Base-by-base conservation (phyloP, 148 eudicot genomes). In the Camellia lanceoleosa region DNA sequence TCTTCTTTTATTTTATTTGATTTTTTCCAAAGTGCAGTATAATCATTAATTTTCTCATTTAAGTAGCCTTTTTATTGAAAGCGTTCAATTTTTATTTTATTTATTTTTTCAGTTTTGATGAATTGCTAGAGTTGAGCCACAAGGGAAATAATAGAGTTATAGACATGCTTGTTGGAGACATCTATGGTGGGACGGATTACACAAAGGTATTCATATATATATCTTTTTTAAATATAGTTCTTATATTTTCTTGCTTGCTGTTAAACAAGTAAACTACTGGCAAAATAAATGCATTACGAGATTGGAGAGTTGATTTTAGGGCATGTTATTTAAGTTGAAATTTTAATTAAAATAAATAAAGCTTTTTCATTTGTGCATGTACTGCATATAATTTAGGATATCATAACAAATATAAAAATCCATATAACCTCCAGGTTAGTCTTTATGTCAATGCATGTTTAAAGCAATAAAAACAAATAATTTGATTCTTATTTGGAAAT, bases 101-200 rank as follows among this genome's bases (percentile, higher is more conserved):
- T 71, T 60, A 61, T 6, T 60, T 16, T 74, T 82, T 77, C 90
- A 95, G 98, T 83, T 95, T 95, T 83, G 98, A 95, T 84, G 98
- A 91, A 77, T 86, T 95, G 88, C 89, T 95, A 80, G 92, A 95
- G 79, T 73, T 95, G 91, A 95, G 98, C 82, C 95, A 81, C 68
- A 80, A 62, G 42, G 98, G 98, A 77, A 90, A 95, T 79, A 95
- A 95, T 83, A 85, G 94, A 86, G 91, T 80, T 78, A 90, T 95
- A 81, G 98, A 95, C 88, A 95, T 95, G 98, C 97, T 95, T 80
- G 98, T 95, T 76, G 94, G 98, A 83, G 98, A 95, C 84, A 95
- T 95, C 61, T 92, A 87, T 83, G 98, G 97, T 72, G 97, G 95
- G 82, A 82, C 74, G 76, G 98, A 91, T 73, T 92, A 92, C 77